A percentile compares a stretch with the other conserved stretches of the same genome.
Conservation (phyloP, 495 filamentous ascomycete species). For the Antarctomyces pellizariae region DNA sequence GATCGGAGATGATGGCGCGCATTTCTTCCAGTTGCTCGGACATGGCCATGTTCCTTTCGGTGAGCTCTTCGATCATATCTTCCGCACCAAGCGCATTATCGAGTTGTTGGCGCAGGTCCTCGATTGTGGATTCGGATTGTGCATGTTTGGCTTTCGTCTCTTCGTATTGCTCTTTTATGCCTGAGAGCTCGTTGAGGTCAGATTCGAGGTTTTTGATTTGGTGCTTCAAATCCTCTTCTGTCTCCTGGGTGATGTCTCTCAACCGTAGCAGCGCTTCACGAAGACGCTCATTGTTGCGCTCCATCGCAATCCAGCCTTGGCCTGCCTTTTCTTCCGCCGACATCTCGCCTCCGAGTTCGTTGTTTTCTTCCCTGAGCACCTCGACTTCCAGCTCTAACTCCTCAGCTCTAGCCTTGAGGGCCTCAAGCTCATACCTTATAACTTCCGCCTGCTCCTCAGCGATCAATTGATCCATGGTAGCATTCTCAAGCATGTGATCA, state of each 20-base stretch:
- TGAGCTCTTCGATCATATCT: conserved; percentile 80
- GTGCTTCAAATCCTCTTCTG: conserved; percentile 53
- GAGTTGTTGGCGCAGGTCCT: conserved; percentile 76
- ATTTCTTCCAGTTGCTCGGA: conserved; percentile 68
- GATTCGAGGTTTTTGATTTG: conserved; percentile 59
- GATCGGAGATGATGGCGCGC: conserved; percentile 53
- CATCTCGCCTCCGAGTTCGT: conserved; percentile 59
- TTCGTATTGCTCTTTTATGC: conserved; percentile 46
- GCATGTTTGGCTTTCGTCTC: conserved; percentile 45
- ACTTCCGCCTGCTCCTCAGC: conserved; percentile 79
- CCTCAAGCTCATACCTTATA: conserved; percentile 58
- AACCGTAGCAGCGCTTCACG: conserved; percentile 65
- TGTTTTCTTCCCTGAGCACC: conserved; percentile 68
- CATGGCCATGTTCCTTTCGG: conserved; percentile 60
- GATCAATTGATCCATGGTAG: conserved; percentile 81
- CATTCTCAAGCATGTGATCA: conserved; percentile 68
- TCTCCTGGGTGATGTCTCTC: conserved; percentile 66
- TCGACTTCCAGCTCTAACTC: conserved; percentile 78
- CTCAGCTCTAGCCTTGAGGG: conserved; percentile 46
- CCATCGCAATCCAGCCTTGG: conserved; percentile 77
- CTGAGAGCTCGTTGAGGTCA: conserved; percentile 49
- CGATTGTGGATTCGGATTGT: conserved; percentile 49
- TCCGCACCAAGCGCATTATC: conserved; percentile 73
- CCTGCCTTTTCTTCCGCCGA: conserved; percentile 69
- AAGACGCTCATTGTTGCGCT: conserved; percentile 70